Percentiles rank a stretch among this genome's conserved stretches.
phyloP scores from a whole-genome alignment of 2,329 filamentous ascomycete species.

The Trichoderma sp. region DNA sequence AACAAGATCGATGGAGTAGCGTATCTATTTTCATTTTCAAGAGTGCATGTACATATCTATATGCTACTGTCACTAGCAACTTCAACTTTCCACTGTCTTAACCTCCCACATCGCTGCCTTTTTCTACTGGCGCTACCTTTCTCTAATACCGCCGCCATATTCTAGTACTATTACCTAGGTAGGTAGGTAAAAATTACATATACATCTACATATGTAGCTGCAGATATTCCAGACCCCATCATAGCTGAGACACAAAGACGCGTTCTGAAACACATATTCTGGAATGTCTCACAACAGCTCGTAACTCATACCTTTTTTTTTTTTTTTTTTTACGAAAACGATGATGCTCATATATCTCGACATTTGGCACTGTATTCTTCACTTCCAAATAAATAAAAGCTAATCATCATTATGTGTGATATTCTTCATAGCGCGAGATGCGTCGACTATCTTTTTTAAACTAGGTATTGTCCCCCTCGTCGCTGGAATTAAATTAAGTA shows the following conservation, averaged over 20 bases:
- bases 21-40: too few species aligned
- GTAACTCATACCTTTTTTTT: too few species aligned
- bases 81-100: not conserved
- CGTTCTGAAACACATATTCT: not conserved
- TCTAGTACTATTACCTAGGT: too few species aligned
- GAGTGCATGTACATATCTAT: not conserved
- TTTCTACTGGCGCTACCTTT: too few species aligned
- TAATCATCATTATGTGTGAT: not conserved
- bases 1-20: not conserved
- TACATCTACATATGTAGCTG: too few species aligned
- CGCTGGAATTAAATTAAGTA: not conserved
- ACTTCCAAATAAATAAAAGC: not conserved
- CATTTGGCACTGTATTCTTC: not conserved
- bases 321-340: too few species aligned
- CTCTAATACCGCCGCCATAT: too few species aligned
- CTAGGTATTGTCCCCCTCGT: not conserved
- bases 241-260: too few species aligned
- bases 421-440: not conserved
- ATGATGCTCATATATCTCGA: not conserved
- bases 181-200: too few species aligned
- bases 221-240: too few species aligned
- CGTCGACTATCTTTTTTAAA: not conserved
- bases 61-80: too few species aligned
- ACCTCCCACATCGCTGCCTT: rapidly evolving
- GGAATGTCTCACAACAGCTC: not conserved